Base-by-base conservation (phyloP, 2,329 filamentous ascomycete species). In the Pseudogymnoascus sp. region DNA sequence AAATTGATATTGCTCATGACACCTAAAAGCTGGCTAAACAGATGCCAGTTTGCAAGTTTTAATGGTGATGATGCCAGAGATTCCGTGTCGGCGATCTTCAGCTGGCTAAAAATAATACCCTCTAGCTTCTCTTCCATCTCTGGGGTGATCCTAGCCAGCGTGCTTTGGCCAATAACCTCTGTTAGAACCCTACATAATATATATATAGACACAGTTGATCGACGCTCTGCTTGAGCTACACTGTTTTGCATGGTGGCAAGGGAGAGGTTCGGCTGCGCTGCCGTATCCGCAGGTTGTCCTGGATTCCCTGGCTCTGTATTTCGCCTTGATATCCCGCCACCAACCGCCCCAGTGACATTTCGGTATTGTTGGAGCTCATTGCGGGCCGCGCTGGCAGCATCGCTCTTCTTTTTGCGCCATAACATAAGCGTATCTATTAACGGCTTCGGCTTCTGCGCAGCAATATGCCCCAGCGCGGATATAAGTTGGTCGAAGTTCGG, bases 381-480 rank as follows among this genome's bases (percentile, higher is more conserved):
- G 21, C 85, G 80, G 29, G 89, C 87, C 66, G 88, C 84, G 68
- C 85, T 88, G 29, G 92, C 92, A 21, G 89, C 86, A 74, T 97
- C 93, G 67, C 92, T 96, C 78, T 97, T 97, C 67, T 86, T 90
- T 75, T 97, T 97, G 62, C 94, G 87, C 94, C 94, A 99, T 33
- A 96, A 83, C 91, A 99, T 99, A 74, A 99, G 92, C 19, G 91
- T 92, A 74, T 99, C 94, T 70, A 99, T 97, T 60, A 99, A 77
- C 4, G 92, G 90, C 73, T 96, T 97, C 4, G 95, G 95, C 72
- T 95, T 96, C 68, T 92, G 89, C 64, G 91, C 90, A 61, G 93
- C 91, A 71, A 99, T 96, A 73, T 97, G 93, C 3, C 94, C 94
- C 39, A 99, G 81, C 14, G 95, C 94, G 29, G 88, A 86, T 66